Percentiles rank a stretch among this genome's conserved stretches.
Evolutionary conservation across 345 rosid genomes (phyloP).

Genomic region (Xanthoceras sorbifolium): DNA sequence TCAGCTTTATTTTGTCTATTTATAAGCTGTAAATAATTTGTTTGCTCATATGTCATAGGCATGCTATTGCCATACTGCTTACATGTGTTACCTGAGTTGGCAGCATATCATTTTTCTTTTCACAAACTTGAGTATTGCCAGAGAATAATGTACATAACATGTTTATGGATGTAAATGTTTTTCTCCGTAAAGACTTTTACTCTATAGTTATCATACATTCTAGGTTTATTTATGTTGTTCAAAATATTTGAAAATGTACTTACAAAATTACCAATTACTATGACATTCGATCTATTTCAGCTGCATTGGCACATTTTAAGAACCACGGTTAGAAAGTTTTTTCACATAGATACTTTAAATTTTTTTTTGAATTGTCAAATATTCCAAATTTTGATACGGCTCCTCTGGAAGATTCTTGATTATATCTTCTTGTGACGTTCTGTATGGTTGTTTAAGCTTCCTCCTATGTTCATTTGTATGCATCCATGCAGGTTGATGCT

Average conservation of each 20-base stretch:
- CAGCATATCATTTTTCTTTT: not conserved
- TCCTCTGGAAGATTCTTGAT: not conserved
- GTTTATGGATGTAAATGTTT: not conserved
- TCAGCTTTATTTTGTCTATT: not conserved
- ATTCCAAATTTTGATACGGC: not conserved
- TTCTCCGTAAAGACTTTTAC: not conserved
- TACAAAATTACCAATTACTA: not conserved
- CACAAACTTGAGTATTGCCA: not conserved
- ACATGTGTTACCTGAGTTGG: not conserved
- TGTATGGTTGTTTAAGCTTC: slow-evolving; percentile 15
- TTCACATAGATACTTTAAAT: not conserved
- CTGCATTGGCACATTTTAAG: not conserved
- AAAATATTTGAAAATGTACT: not conserved
- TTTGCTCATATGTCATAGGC: not conserved
- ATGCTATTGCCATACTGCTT: not conserved
- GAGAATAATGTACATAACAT: not conserved
- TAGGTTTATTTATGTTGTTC: not conserved
- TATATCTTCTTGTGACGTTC: not conserved
- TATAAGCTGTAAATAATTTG: not conserved
- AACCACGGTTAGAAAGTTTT: not conserved
- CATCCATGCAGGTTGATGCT: slow-evolving; percentile 74
- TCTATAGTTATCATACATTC: no score
- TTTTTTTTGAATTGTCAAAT: not conserved
- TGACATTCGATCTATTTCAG: not conserved
- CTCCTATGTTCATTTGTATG: slow-evolving; percentile 16